Conservation (phyloP, 1,139 yeast species). For the Zygosaccharomyces pseudobailii region DNA sequence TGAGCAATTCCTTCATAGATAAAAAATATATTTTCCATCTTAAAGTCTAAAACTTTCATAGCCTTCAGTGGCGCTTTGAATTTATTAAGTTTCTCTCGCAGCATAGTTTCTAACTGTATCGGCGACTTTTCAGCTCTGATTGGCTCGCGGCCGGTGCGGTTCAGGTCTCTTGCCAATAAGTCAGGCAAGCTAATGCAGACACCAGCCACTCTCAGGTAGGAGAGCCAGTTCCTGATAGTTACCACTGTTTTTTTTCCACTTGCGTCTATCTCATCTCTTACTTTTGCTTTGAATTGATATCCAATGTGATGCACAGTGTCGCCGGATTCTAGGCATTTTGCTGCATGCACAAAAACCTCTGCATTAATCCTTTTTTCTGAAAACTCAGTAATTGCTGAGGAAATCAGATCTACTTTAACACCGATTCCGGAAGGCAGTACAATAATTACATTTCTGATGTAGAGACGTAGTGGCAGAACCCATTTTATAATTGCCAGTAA, state of each 20-base stretch:
- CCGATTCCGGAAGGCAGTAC: conserved; percentile 9
- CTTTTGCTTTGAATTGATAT: conserved; percentile 15
- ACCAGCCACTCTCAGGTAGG: conserved; percentile 17
- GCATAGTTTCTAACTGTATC: conserved; percentile 2
- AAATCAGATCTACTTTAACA: conserved; percentile 16
- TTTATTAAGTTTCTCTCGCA: conserved; percentile 2
- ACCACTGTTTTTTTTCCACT: conserved; percentile 5
- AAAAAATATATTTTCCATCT: conserved; percentile 27
- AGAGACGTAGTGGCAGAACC: conserved; percentile 16
- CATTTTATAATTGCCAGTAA: conserved; percentile 11
- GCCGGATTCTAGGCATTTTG: conserved; percentile 11
- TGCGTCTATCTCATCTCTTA: conserved; percentile 6
- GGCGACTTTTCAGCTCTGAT: background rate
- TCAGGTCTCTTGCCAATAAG: background rate
- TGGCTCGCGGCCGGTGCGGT: background rate
- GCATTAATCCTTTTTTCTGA: conserved; percentile 12
- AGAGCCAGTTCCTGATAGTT: conserved; percentile 16
- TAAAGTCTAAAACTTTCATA: conserved; percentile 25
- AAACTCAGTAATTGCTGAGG: conserved; percentile 16
- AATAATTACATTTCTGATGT: conserved; percentile 15
- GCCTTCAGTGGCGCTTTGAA: conserved; percentile 13
- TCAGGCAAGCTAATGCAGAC: conserved; percentile 12
- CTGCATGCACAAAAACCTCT: conserved; percentile 20
- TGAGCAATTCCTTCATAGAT: conserved; percentile 13
- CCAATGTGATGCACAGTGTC: conserved; percentile 20